A percentile compares a stretch with the other conserved stretches of the same genome.
phyloP scores from a whole-genome alignment of 2,329 filamentous ascomycete genomes.

The Aspergillus terreus region DNA sequence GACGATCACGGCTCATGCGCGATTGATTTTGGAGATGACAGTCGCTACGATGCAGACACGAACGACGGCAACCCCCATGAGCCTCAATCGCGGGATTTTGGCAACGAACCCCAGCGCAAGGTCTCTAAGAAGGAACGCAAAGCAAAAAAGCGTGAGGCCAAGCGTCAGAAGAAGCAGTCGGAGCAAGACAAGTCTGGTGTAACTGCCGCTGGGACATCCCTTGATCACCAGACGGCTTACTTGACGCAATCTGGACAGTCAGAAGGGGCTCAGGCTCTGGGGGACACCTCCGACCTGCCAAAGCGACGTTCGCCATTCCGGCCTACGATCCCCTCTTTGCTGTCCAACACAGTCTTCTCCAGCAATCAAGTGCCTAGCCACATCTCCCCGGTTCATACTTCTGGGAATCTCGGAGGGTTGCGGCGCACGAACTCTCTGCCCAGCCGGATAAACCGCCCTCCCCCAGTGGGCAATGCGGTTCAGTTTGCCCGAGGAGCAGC shows the following conservation, averaged over 20 bases:
- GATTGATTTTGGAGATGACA: constrained; percentile 26
- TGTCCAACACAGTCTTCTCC: constrained; percentile 34
- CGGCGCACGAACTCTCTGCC: constrained; percentile 32
- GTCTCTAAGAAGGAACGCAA: constrained; percentile 10
- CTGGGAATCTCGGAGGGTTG: constrained; percentile 16
- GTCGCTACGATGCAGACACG: constrained; percentile 24
- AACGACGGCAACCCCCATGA: constrained; percentile 19
- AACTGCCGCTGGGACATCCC: neutral
- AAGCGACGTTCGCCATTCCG: constrained; percentile 28
- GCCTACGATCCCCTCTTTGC: constrained; percentile 26
- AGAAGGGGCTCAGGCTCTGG: neutral
- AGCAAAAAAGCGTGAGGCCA: constrained; percentile 20
- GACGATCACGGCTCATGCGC: constrained; percentile 20
- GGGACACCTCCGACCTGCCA: constrained; percentile 14
- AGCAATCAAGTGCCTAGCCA: constrained; percentile 15
- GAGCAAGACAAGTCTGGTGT: constrained; percentile 10
- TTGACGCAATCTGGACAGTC: constrained; percentile 4
- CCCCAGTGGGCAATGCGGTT: constrained; percentile 30
- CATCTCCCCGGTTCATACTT: constrained; percentile 11
- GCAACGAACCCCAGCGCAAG: constrained; percentile 16
- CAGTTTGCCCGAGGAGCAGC: constrained; percentile 32
- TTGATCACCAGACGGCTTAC: constrained; percentile 12
- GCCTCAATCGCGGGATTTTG: constrained; percentile 29
- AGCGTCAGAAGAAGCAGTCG: constrained; percentile 17
- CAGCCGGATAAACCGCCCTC: constrained; percentile 20